Evolutionary conservation across 2,329 filamentous ascomycete species (phyloP).

Genomic region (Trichoderma harzianum): DNA sequence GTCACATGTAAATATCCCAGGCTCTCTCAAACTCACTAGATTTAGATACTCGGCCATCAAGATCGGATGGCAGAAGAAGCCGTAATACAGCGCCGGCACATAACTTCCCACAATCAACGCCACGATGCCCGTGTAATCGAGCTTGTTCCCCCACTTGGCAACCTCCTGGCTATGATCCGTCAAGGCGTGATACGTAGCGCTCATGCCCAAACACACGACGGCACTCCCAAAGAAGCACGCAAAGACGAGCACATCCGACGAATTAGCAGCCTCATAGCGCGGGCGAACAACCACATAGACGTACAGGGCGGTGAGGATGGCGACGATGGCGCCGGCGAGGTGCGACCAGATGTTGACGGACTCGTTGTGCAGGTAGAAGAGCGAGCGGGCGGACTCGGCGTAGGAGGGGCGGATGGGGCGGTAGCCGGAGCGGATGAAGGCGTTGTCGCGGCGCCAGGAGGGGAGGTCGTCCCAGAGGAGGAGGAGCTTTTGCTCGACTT

Average conservation of each 20-base stretch:
- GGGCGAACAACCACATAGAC: constrained; percentile 58
- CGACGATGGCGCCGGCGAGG: constrained; percentile 61
- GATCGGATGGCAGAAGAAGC: constrained; percentile 66
- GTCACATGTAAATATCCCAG: not conserved
- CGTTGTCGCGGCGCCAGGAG: constrained; percentile 58
- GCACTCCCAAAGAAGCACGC: constrained; percentile 76
- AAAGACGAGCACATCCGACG: constrained; percentile 68
- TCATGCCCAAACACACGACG: constrained; percentile 71
- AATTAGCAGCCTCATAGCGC: constrained; percentile 61
- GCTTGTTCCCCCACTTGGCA: constrained; percentile 80
- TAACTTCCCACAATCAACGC: constrained; percentile 88
- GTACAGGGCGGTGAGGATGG: constrained; percentile 48
- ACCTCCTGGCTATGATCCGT: constrained; percentile 79
- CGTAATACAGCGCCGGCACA: constrained; percentile 84
- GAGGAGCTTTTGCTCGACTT: constrained; percentile 41
- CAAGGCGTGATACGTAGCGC: constrained; percentile 79
- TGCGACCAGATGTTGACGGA: constrained; percentile 63
- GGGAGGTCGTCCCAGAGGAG: constrained; percentile 58
- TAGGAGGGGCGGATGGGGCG: constrained; percentile 50
- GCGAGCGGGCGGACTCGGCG: constrained; percentile 42
- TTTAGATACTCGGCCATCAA: constrained; percentile 70
- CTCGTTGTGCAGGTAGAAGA: constrained; percentile 58
- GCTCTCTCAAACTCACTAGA: constrained; percentile 52
- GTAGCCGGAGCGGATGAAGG: constrained; percentile 53
- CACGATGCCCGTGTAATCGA: constrained; percentile 94